Percentiles rank a stretch among this genome's conserved stretches.
Conservation (phyloP, 106 monocot genomes). For the Allium fistulosum region DNA sequence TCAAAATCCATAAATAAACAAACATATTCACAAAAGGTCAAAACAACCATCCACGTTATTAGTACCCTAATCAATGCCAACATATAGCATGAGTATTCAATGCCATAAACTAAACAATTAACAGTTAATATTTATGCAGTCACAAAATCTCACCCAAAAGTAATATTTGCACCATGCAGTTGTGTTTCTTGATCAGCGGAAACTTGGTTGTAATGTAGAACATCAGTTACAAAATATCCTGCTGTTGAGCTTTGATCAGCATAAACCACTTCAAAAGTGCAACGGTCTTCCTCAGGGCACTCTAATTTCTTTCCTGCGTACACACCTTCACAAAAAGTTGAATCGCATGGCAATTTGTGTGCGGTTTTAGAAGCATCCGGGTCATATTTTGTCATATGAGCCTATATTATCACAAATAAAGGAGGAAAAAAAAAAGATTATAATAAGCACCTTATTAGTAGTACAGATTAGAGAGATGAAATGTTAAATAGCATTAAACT, state of each 20-base stretch:
- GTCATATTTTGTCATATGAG: slow-evolving; percentile 35
- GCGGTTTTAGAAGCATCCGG: slow-evolving; percentile 25
- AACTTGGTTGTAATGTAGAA: slow-evolving; percentile 34
- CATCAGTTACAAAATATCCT: slow-evolving; percentile 50
- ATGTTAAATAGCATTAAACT: too few relatives aligned
- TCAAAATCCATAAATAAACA: too few relatives aligned
- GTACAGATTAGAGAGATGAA: too few relatives aligned
- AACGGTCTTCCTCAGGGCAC: slow-evolving; percentile 20
- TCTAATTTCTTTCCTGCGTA: slow-evolving; percentile 14
- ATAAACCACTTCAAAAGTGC: slow-evolving; percentile 46
- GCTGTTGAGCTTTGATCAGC: slow-evolving; percentile 56
- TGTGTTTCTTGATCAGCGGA: slow-evolving; percentile 34
- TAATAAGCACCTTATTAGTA: too few relatives aligned
- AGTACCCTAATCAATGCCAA: too few relatives aligned
- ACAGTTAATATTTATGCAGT: too few relatives aligned
- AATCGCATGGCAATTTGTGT: slow-evolving; percentile 23
- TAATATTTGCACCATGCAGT: slow-evolving; percentile 28
- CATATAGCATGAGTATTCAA: too few relatives aligned
- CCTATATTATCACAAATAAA: slow-evolving; percentile 9
- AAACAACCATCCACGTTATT: too few relatives aligned
- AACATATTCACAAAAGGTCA: too few relatives aligned
- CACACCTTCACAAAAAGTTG: slow-evolving; percentile 29
- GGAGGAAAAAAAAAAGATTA: too few relatives aligned
- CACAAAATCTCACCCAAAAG: slow-evolving; percentile 41
- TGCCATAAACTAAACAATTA: too few relatives aligned